A percentile compares a stretch with the other conserved stretches of the same genome.
Conservation (phyloP, 1,139 yeast genomes). For the Taphrina confusa region DNA sequence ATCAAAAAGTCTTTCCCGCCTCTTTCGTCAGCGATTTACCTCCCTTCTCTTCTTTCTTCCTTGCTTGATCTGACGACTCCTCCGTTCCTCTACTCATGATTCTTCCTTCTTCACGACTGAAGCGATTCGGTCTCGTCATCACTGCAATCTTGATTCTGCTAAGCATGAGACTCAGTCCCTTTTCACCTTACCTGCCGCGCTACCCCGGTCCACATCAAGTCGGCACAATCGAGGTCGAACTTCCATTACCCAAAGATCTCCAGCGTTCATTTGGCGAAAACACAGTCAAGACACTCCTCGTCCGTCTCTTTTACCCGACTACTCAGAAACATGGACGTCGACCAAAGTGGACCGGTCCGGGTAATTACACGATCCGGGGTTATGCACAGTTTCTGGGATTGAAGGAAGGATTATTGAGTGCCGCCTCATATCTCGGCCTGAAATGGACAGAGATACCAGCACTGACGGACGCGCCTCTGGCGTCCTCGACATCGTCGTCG, state of each 20-base stretch:
- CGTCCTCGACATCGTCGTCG: constrained; percentile 23
- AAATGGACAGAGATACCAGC: constrained; percentile 39
- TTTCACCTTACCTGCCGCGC: constrained; percentile 37
- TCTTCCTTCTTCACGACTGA: too few species aligned
- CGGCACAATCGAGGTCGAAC: constrained; percentile 41
- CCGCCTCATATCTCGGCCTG: constrained; percentile 34
- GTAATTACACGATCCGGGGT: constrained; percentile 34
- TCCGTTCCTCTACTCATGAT: too few species aligned
- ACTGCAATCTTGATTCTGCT: too few species aligned
- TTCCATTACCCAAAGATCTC: constrained; percentile 37
- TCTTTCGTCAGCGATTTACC: too few species aligned
- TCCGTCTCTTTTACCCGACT: constrained; percentile 41
- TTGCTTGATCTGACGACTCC: too few species aligned
- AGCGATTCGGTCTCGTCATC: too few species aligned
- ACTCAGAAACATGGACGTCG: constrained; percentile 4
- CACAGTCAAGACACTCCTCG: constrained; percentile 40
- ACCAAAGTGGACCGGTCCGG: constrained; percentile 39
- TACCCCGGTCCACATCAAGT: constrained; percentile 41
- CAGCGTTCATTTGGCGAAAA: constrained; percentile 37
- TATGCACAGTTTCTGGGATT: constrained; percentile 32
- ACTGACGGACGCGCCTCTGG: constrained; percentile 31
- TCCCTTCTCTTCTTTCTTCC: too few species aligned
- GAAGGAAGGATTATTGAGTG: constrained; percentile 29
- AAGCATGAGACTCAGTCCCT: constrained; percentile 26
- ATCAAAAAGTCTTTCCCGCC: too few species aligned